Evolutionary conservation across 2,329 filamentous ascomycete genomes (phyloP).

Genomic region (Aspergillus jensenii): DNA sequence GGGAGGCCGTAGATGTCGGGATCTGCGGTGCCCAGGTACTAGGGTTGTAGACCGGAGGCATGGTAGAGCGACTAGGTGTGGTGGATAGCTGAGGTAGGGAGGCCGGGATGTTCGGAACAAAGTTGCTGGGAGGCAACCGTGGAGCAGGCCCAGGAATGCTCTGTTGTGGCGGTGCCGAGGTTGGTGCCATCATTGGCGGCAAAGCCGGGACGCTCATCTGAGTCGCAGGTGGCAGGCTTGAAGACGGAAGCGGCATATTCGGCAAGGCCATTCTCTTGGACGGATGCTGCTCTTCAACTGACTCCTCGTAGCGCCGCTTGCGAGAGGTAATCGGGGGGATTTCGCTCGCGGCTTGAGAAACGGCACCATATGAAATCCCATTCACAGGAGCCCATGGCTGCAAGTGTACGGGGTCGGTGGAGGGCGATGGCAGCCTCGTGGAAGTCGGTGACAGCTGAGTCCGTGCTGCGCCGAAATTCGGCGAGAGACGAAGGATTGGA

Average conservation of each 20-base stretch:
- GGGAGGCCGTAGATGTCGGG: constrained; percentile 33
- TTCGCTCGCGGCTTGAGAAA: constrained; percentile 24
- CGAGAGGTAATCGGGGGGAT: constrained; percentile 37
- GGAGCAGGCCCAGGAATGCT: constrained; percentile 39
- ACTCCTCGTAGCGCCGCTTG: constrained; percentile 61
- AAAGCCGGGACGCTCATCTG: constrained; percentile 30
- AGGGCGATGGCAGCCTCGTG: constrained; percentile 43
- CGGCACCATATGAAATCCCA: constrained; percentile 23
- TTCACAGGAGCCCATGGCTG: constrained; percentile 31
- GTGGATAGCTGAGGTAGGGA: constrained; percentile 60
- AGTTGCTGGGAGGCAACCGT: constrained; percentile 59
- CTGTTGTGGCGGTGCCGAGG: constrained; percentile 36
- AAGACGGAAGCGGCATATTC: constrained; percentile 21
- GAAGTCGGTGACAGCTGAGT: constrained; percentile 26
- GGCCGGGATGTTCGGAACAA: constrained; percentile 40
- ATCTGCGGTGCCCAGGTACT: constrained; percentile 51
- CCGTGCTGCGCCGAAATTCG: constrained; percentile 35
- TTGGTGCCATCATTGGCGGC: constrained; percentile 35
- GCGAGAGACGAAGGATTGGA: constrained; percentile 34
- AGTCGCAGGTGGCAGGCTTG: constrained; percentile 26
- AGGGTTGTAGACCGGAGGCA: constrained; percentile 70
- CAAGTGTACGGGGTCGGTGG: constrained; percentile 28
- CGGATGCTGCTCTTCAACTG: constrained; percentile 57
- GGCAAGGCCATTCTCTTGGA: constrained; percentile 50
- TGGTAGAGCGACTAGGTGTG: constrained; percentile 62